Percentiles rank a stretch among this genome's conserved stretches.
Evolutionary conservation across 1,284 basidiomycete genomes (phyloP).

Genomic region (Apiotrichum sp.): DNA sequence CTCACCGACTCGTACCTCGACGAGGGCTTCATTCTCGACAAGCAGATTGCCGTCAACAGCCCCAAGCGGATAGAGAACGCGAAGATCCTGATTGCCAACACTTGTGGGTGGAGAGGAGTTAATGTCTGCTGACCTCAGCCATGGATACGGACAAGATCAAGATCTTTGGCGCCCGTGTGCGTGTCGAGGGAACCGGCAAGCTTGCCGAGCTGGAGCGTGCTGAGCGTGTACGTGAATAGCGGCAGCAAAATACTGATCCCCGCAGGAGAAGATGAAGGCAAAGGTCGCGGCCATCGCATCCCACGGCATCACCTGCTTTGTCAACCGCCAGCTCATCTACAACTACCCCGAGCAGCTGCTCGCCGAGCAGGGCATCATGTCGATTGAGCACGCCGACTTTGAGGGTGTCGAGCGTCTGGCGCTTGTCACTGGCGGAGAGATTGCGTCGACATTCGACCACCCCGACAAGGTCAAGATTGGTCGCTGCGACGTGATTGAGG

Average conservation of each 20-base stretch:
- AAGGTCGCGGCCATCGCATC: conserved; percentile 93
- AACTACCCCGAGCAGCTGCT: conserved; percentile 97
- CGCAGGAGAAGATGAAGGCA: conserved; percentile 92
- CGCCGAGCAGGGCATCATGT: conserved; percentile 88
- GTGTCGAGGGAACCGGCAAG: conserved; percentile 93
- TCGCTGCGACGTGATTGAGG: conserved; percentile 89
- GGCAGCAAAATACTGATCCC: conserved; percentile 4
- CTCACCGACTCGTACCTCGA: conserved; percentile 97
- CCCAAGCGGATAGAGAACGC: conserved; percentile 92
- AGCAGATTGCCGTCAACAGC: conserved; percentile 89
- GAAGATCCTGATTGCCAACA: conserved; percentile 96
- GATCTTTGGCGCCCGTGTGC: conserved; percentile 92
- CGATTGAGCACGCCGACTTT: conserved; percentile 98
- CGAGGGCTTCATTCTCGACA: conserved; percentile 98
- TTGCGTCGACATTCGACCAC: conserved; percentile 89
- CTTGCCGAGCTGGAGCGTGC: conserved; percentile 96
- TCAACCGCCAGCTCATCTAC: conserved; percentile 98
- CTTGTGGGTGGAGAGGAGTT: conserved; percentile 56
- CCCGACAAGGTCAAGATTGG: conserved; percentile 93
- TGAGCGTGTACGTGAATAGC: conserved; percentile 53
- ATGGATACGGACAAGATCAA: conserved; percentile 99
- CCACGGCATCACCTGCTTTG: conserved; percentile 96
- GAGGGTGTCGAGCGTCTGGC: conserved; percentile 96
- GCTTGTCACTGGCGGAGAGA: conserved; percentile 96
- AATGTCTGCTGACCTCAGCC: conserved; percentile 51